phyloP scores from a whole-genome alignment of 2,329 filamentous ascomycete genomes.

The Dactylellina sp. region DNA sequence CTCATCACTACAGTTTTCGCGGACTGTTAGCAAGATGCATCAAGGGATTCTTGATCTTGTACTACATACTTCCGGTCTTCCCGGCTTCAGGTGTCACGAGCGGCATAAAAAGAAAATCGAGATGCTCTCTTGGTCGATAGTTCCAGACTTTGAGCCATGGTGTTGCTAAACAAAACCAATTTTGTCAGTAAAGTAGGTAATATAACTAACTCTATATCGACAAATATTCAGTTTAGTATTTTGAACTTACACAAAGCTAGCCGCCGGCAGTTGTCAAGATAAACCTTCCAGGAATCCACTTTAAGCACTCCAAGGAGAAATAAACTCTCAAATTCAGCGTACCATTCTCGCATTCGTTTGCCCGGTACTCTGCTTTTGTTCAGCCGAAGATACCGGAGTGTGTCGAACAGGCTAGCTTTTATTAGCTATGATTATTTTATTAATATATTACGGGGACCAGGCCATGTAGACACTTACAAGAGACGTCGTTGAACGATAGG shows the following conservation, averaged over 20 bases:
- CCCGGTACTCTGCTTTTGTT: constrained; percentile 21
- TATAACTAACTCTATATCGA: neutral
- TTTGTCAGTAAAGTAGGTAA: neutral
- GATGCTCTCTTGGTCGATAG: constrained; percentile 46
- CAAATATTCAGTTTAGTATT: too few species aligned
- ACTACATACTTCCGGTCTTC: constrained; percentile 34
- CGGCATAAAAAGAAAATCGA: constrained; percentile 53
- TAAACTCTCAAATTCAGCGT: constrained; percentile 42
- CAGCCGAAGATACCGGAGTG: constrained; percentile 39
- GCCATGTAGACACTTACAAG: constrained; percentile 35
- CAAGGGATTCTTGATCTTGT: neutral
- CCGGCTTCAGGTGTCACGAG: constrained; percentile 27
- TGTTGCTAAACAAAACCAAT: constrained; percentile 11
- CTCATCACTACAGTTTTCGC: constrained; percentile 34
- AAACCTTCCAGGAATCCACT: constrained; percentile 50
- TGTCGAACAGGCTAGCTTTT: constrained; percentile 43
- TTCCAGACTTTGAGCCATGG: constrained; percentile 55
- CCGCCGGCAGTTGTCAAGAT: constrained; percentile 39
- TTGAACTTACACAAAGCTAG: constrained; percentile 24
- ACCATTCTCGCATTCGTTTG: constrained; percentile 48
- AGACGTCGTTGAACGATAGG: constrained; percentile 41
- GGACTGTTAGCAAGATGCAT: neutral
- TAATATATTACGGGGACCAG: neutral
- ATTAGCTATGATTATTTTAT: neutral
- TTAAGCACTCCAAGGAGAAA: constrained; percentile 40